A percentile compares a stretch with the other conserved stretches of the same genome.
These are phyloP conservation scores for Candida oleophila DNA, from an alignment of 805 yeast species.

Conservation along the genomic window DNA sequence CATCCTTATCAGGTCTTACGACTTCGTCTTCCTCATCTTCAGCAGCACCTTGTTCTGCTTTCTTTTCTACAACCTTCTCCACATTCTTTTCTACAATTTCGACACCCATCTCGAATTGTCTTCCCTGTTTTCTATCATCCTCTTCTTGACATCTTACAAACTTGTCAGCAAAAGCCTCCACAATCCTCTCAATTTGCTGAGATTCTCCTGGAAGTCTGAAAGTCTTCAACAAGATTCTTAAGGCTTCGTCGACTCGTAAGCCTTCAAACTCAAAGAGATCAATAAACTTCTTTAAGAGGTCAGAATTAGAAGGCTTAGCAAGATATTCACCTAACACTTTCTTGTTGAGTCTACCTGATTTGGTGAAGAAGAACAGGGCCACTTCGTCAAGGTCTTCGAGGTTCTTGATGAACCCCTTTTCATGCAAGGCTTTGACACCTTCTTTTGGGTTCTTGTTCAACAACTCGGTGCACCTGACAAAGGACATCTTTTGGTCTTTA, in stretches of 20 bases:
- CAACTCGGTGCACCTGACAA: conserved; percentile 68
- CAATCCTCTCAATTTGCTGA: conserved; percentile 90
- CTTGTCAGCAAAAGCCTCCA: conserved; percentile 80
- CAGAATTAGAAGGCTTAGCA: conserved; percentile 69
- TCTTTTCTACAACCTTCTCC: background rate
- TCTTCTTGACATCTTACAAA: conserved; percentile 64
- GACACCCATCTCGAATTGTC: conserved; percentile 9
- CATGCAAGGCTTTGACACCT: conserved; percentile 67
- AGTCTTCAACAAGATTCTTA: conserved; percentile 74
- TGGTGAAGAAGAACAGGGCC: conserved; percentile 73
- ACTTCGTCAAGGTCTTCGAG: conserved; percentile 54
- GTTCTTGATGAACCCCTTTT: conserved; percentile 59
- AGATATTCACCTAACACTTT: conserved; percentile 82
- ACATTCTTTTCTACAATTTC: background rate
- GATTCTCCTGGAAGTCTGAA: conserved; percentile 97
- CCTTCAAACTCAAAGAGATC: conserved; percentile 70
- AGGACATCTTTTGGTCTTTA: conserved; percentile 64
- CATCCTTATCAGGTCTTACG: conserved; percentile 76
- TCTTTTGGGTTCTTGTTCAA: conserved; percentile 79
- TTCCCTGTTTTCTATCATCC: conserved; percentile 17
- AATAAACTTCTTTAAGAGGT: conserved; percentile 63
- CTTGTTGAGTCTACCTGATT: conserved; percentile 82
- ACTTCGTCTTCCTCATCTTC: conserved; percentile 31
- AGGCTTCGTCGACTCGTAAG: conserved; percentile 88
- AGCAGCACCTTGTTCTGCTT: conserved; percentile 7